Evolutionary conservation across 257 asterid species (phyloP), one percentile per base, ranked within the genome.

Genomic region (Solanum chiquidenum): DNA sequence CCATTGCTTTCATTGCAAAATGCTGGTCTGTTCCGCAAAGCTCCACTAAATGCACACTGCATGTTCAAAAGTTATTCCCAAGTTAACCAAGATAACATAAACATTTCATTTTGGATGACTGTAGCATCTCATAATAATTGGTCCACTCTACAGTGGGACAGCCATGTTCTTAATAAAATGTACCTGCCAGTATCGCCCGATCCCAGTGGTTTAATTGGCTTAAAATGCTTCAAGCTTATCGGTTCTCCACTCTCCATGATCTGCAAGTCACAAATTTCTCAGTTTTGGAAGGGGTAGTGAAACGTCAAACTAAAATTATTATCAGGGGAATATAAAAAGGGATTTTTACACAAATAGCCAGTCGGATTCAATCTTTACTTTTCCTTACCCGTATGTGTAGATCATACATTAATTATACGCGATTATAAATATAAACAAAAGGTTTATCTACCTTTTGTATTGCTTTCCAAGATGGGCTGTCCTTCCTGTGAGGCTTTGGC

Each of bases 1-100:
- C 99, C 99, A 97, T 97, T 62, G 99, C 98, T 91, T 97, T 97
- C 99, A 97, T 96, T 68, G 99, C 99, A 90, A 94, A 97, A 64
- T 21, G 86, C 44, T 96, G 95, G 46, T 93, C 98, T 23, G 99
- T 93, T 86, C 95, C 99, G 66, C 92, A 89, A 80, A 97, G 96
- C 91, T 97, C 99, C 80, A 97, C 99, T 34, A 97, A 90, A 91
- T 97, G 98, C 87, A 97, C 99, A 86, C 99, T 95, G 95, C 95
- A 87, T 69, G 52, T 75, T 60, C 16, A 82, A 44, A 49, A 82
- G 86, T 82, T 82, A 82, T 9, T 16, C 42, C 85, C 16, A 35
- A 9, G 40, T 79, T 80, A 80, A 82, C 14, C 42, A 80, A 16
- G 85, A 46, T 7, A 29, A 4, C 29, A 16, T 46, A 29, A 49